Evolutionary conservation across 495 filamentous ascomycete genomes (phyloP).

Genomic region (Aspergillus conjunctus): DNA sequence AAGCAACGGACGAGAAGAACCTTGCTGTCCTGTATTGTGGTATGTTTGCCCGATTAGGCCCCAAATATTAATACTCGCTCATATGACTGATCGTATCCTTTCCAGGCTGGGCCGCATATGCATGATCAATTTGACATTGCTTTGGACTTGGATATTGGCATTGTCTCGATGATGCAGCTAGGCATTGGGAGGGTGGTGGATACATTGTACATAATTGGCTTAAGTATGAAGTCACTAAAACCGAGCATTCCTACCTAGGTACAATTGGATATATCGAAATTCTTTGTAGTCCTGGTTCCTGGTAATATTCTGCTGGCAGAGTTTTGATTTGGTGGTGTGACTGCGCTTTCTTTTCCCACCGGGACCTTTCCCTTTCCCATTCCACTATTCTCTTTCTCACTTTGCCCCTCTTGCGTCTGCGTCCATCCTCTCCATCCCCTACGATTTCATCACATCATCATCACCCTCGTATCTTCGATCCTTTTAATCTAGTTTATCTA

Average conservation of each 20-base stretch:
- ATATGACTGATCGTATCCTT: neutral
- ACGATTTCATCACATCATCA: no score
- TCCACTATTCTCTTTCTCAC: neutral
- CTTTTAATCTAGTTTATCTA: no score
- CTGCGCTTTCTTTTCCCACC: neutral
- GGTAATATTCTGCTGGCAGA: no score
- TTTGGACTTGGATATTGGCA: neutral
- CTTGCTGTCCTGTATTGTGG: conserved; percentile 89
- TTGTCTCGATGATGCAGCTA: neutral
- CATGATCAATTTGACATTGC: conserved; percentile 11
- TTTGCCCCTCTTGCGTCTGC: neutral
- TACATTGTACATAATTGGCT: neutral
- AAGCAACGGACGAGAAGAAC: conserved; percentile 90
- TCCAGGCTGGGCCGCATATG: conserved; percentile 34
- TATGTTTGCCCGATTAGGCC: conserved; percentile 42
- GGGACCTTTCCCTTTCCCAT: neutral
- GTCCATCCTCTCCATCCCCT: neutral
- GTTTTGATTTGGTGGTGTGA: conserved; percentile 5
- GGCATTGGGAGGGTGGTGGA: neutral
- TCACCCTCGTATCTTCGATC: no score
- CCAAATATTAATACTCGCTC: neutral
- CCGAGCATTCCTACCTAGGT: no score
- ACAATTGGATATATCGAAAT: neutral
- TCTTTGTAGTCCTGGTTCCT: no score
- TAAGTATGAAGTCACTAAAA: neutral